phyloP scores from a whole-genome alignment of 345 rosid genomes.

The Camelina neglecta region DNA sequence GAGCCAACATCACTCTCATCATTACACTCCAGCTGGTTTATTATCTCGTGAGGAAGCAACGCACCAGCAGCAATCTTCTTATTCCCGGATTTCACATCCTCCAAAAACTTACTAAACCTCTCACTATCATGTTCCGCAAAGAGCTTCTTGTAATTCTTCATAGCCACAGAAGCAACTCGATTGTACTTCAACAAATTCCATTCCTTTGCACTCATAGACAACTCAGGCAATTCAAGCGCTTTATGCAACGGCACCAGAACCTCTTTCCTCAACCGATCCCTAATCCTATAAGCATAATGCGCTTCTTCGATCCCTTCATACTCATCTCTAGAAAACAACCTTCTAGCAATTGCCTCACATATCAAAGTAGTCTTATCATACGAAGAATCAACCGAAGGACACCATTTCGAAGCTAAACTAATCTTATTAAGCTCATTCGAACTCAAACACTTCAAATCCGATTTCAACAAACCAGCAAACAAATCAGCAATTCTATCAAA shows the following conservation, averaged over 20 bases:
- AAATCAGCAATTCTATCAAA: slow-evolving; percentile 35
- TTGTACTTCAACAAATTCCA: slow-evolving; percentile 41
- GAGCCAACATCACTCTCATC: background rate
- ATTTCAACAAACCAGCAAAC: slow-evolving; percentile 40
- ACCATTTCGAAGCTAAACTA: slow-evolving; percentile 48
- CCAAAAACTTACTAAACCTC: background rate
- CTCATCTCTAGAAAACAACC: slow-evolving; percentile 42
- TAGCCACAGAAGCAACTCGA: slow-evolving; percentile 47
- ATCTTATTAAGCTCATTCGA: slow-evolving; percentile 34
- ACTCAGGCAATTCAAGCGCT: slow-evolving; percentile 40
- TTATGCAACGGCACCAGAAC: slow-evolving; percentile 43
- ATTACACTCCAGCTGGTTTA: background rate
- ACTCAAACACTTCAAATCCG: slow-evolving; percentile 39
- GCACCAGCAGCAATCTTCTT: slow-evolving; percentile 7
- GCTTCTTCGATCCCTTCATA: slow-evolving; percentile 39
- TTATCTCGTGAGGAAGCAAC: slow-evolving; percentile 2
- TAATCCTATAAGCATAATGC: slow-evolving; percentile 42
- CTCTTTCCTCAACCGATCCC: slow-evolving; percentile 45
- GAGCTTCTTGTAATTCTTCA: slow-evolving; percentile 37
- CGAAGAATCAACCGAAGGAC: slow-evolving; percentile 46
- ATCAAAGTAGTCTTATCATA: slow-evolving; percentile 43
- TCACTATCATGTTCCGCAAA: slow-evolving; percentile 24
- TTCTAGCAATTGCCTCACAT: slow-evolving; percentile 45
- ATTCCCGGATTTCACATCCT: background rate
- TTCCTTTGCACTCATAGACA: slow-evolving; percentile 45